Evolutionary conservation across 176 grass and related monocot species (phyloP).

Genomic region (Ensete ventricosum): DNA sequence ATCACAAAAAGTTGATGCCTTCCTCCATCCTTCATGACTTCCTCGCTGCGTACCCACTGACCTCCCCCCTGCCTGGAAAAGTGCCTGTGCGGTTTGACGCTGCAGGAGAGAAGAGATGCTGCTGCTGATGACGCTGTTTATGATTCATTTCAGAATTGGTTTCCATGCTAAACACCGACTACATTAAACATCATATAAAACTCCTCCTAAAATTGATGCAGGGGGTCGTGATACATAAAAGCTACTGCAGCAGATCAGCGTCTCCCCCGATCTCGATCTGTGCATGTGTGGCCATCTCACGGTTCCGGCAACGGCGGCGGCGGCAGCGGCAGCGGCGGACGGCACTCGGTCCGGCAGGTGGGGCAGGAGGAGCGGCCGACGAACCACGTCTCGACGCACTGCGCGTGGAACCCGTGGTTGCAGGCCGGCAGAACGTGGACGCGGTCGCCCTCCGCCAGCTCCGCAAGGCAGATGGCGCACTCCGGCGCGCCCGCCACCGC

Average conservation of each 20-base stretch:
- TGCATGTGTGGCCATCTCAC: background rate
- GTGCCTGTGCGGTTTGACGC: no score
- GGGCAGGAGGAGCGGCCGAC: slow-evolving; percentile 59
- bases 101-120: no score
- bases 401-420: slow-evolving; percentile 76
- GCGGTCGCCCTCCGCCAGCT: slow-evolving; percentile 63
- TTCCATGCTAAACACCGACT: no score
- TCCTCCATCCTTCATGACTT: background rate
- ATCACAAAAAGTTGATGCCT: background rate
- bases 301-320: background rate
- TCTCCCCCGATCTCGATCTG: no score
- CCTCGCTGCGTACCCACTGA: background rate
- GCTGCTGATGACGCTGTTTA: no score
- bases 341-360: slow-evolving; percentile 46
- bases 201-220: no score
- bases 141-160: no score
- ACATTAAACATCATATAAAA: no score
- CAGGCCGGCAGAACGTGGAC: slow-evolving; percentile 66
- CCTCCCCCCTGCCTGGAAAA: no score
- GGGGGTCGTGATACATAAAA: no score
- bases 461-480: slow-evolving; percentile 88
- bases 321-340: background rate
- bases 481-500: slow-evolving; percentile 36
- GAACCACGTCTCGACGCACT: slow-evolving; percentile 86
- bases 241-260: no score